Evolutionary conservation across 116 monocot genomes (phyloP).

Genomic region (Trichopus zeylanicus): DNA sequence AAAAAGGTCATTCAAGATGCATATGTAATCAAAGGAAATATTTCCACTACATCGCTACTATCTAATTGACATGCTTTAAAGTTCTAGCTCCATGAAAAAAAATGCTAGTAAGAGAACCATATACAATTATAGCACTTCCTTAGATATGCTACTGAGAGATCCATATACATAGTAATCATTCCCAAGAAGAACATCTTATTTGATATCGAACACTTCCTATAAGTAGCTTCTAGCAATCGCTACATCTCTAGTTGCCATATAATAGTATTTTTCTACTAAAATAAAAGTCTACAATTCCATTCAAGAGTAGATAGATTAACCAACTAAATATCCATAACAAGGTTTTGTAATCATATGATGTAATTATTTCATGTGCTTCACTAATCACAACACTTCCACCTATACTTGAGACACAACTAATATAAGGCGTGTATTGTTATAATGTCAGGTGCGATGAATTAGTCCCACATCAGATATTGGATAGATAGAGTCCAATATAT

Average conservation of each 20-base stretch:
- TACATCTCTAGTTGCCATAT: not conserved
- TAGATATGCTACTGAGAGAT: not conserved
- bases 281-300: not conserved
- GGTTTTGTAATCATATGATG: too few relatives aligned
- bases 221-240: not conserved
- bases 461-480: too few relatives aligned
- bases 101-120: too few relatives aligned
- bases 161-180: not conserved
- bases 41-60: not conserved
- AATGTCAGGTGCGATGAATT: too few relatives aligned
- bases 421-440: too few relatives aligned
- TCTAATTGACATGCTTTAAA: not conserved
- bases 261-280: not conserved
- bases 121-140: too few relatives aligned
- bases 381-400: too few relatives aligned
- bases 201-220: not conserved
- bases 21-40: not conserved
- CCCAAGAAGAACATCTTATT: not conserved
- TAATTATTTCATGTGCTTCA: too few relatives aligned
- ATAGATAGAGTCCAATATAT: too few relatives aligned
- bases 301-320: not conserved
- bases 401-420: too few relatives aligned
- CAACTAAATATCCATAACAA: too few relatives aligned
- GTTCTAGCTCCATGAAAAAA: too few relatives aligned
- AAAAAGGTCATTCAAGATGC: not conserved